Evolutionary conservation across 1,284 basidiomycete species (phyloP).

Genomic region (Trametes versicolor): DNA sequence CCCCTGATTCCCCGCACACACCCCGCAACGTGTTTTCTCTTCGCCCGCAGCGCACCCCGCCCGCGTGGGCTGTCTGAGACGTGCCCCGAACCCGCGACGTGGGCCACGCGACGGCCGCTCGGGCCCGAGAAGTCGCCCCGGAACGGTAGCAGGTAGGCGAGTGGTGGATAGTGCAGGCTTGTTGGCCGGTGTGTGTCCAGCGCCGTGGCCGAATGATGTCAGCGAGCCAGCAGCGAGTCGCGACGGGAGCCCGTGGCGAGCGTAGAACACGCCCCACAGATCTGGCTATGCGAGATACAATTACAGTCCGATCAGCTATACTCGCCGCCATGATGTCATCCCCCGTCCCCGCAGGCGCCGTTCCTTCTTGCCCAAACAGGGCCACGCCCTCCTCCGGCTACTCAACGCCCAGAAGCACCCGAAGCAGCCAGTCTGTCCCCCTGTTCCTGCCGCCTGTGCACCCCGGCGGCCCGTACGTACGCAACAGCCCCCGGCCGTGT

Average conservation of each 20-base stretch:
- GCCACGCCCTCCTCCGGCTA: slow-evolving; percentile 24
- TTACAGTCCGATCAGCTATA: slow-evolving; percentile 27
- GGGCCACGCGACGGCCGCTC: neutral
- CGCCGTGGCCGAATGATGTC: slow-evolving; percentile 26
- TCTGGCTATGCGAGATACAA: slow-evolving; percentile 22
- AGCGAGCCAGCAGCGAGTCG: slow-evolving; percentile 1
- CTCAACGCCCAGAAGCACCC: slow-evolving; percentile 23
- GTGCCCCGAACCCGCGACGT: neutral
- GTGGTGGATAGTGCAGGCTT: slow-evolving; percentile 4
- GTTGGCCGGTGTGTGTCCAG: slow-evolving; percentile 28
- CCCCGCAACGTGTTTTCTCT: slow-evolving; percentile 24
- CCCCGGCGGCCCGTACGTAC: slow-evolving; percentile 6
- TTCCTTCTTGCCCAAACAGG: slow-evolving; percentile 21
- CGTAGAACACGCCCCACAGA: slow-evolving; percentile 25
- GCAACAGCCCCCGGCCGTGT: slow-evolving; percentile 5
- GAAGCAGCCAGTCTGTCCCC: slow-evolving; percentile 8
- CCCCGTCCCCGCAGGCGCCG: slow-evolving; percentile 21
- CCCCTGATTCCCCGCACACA: slow-evolving; percentile 8
- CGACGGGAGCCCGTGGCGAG: slow-evolving; percentile 8
- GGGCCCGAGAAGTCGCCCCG: slow-evolving; percentile 4
- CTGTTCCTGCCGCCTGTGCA: slow-evolving; percentile 19
- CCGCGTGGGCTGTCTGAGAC: neutral
- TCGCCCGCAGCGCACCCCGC: slow-evolving; percentile 7
- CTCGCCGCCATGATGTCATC: slow-evolving; percentile 34
- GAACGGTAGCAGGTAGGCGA: neutral